Evolutionary conservation across 257 asterid species (phyloP), one percentile per base, ranked within the genome.

Genomic region (Apocynum venetum): DNA sequence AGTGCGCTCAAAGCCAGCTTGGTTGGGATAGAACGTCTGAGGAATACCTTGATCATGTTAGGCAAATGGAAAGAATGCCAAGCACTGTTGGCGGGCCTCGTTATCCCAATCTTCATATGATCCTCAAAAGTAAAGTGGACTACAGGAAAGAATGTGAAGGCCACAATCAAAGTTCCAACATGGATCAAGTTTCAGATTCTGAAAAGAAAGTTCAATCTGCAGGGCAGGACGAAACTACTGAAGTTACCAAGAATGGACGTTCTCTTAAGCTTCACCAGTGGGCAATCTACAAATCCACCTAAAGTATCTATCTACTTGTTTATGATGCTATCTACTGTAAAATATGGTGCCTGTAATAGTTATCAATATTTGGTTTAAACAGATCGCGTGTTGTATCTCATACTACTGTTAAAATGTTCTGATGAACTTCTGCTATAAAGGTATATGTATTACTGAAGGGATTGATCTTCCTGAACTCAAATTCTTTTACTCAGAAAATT

Each of bases 171-270:
- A 85, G 73, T 76, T 2, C 17, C 52, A 68, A 19, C 6, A 6
- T 0, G 25, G 53, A 85, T 66, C 82, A 75, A 25, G 83, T 41
- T 17, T 83, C 87, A 0, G 87, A 85, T 82, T 41, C 9, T 31
- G 78, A 74, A 73, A 88, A 86, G 89, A 91, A 86, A 78, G 92
- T 89, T 43, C 88, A 83, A 40, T 84, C 83, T 25, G 69, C 55
- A 0, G 83, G 87, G 61, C 70, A 70, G 1, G 75, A 75, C 36
- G 72, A 76, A 74, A 1, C 11, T 6, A 66, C 73, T 35, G 84
- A 80, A 61, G 46, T 65, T 4, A 81, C 77, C 5, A 70, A 67
- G 38, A 81, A 69, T 15, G 84, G 79, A 13, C 80, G 80, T 6
- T 71, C 43, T 41, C 90, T 89, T 75, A 89, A 85, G 81, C 48